Evolutionary conservation across 1,284 basidiomycete genomes (phyloP), one percentile per base, ranked within the genome.

Genomic region (Porodaedalea pini): DNA sequence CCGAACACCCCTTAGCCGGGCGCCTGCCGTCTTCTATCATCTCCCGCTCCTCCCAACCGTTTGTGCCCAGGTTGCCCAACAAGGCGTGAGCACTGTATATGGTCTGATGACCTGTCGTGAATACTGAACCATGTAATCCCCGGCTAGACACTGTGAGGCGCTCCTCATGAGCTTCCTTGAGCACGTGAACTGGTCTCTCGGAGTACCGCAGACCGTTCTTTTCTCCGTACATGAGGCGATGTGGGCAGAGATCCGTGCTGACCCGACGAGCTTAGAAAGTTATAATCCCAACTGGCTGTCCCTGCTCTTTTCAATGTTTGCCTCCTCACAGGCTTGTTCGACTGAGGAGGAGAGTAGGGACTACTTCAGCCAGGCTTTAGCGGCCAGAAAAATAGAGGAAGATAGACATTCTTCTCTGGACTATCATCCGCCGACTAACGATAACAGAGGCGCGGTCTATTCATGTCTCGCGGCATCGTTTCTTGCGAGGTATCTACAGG

Each of bases 141-240:
- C 80, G 3, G 60, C 73, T 4, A 69, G 69, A 36, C 64, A 69
- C 11, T 66, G 72, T 10, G 69, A 73, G 17, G 59, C 61, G 2
- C 69, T 81, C 47, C 63, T 76, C 19, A 63, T 69, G 23, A 62
- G 66, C 5, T 82, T 73, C 64, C 79, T 81, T 65, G 59, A 63
- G 17, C 70, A 77, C 40, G 69, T 72, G 40, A 80, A 81, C 60
- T 80, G 77, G 77, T 72, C 75, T 27, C 79, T 75, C 58, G 78
- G 78, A 5, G 71, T 82, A 23, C 77, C 79, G 5, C 74, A 78
- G 61, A 62, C 67, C 17, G 80, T 78, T 77, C 78, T 81, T 63
- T 69, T 66, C 25, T 60, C 64, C 25, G 67, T 73, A 2, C 75
- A 73, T 52, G 59, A 67, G 17, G 70, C 72, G 52, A 80, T 80